Evolutionary conservation across 768 basidiomycete species (phyloP).

Genomic region (Russula sp.): DNA sequence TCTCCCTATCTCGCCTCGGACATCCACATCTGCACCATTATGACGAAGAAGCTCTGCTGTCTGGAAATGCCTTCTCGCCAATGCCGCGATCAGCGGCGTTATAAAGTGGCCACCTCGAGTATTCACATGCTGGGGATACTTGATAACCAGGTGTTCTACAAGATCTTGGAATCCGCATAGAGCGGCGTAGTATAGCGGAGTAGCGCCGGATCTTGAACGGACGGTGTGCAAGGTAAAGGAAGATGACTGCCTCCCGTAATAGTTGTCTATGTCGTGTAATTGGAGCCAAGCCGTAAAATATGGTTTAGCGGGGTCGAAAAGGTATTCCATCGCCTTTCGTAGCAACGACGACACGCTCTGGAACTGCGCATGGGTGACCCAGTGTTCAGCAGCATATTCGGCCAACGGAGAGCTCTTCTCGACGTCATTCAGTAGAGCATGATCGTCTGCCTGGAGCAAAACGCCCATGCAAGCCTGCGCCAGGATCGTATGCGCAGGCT

Average conservation of each 20-base stretch:
- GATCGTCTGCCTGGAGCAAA: not conserved
- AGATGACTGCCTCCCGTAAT: fast-evolving
- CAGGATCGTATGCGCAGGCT: not conserved
- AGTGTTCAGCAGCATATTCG: not conserved
- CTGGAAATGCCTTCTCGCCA: not conserved
- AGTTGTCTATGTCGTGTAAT: not conserved
- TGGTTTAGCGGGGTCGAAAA: not conserved
- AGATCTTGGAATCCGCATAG: not conserved
- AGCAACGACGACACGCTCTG: not conserved
- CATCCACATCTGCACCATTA: not conserved
- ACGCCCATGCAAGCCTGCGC: not conserved
- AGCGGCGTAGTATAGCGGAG: conserved; percentile 1
- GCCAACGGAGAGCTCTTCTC: not conserved
- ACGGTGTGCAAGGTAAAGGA: not conserved
- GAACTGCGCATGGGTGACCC: not conserved
- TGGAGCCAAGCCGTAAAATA: not conserved
- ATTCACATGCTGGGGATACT: not conserved
- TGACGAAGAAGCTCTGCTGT: not conserved
- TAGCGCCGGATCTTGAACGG: not conserved
- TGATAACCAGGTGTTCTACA: not conserved
- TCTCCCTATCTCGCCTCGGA: not conserved
- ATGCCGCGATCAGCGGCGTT: not conserved
- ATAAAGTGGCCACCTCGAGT: not conserved
- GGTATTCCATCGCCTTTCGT: not conserved
- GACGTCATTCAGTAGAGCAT: not conserved